phyloP scores from a whole-genome alignment of 1,284 basidiomycete species.

The Microstroma glucosiphilum region DNA sequence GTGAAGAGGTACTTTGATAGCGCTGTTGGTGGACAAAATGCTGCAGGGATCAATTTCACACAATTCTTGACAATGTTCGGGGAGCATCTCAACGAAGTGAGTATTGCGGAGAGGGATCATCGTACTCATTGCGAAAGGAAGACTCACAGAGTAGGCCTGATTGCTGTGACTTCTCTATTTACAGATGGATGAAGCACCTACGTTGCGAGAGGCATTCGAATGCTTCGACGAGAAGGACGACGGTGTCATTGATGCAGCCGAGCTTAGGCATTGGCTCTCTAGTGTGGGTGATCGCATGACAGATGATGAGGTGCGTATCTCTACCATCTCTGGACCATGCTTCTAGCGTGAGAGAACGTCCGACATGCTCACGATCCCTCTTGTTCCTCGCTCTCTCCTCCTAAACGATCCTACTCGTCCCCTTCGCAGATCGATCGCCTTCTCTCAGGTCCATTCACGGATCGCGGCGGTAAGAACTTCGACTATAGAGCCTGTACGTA shows the following conservation, averaged over 20 bases:
- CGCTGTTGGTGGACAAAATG: slow-evolving; percentile 6
- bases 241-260: slow-evolving; percentile 24
- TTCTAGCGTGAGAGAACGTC: no score
- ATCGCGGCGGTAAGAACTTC: slow-evolving; percentile 38
- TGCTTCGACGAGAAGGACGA: slow-evolving; percentile 40
- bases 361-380: no score
- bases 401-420: no score
- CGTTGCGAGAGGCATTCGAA: slow-evolving; percentile 44
- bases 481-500: slow-evolving; percentile 47
- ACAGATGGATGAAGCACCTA: slow-evolving; percentile 37
- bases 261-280: slow-evolving; percentile 38
- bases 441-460: slow-evolving; percentile 38
- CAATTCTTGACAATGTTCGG: slow-evolving; percentile 49
- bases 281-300: slow-evolving; percentile 44
- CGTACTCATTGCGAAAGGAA: neutral
- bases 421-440: slow-evolving; percentile 31
- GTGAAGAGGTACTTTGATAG: slow-evolving; percentile 10
- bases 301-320: slow-evolving; percentile 27
- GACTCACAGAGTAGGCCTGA: no score
- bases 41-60: slow-evolving; percentile 36
- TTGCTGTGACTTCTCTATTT: no score
- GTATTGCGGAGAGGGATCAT: no score
- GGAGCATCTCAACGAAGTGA: slow-evolving; percentile 28
- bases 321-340: neutral
- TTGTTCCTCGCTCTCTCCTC: no score